Evolutionary conservation across 106 monocot species (phyloP).

Genomic region (Hemerocallis citrina): DNA sequence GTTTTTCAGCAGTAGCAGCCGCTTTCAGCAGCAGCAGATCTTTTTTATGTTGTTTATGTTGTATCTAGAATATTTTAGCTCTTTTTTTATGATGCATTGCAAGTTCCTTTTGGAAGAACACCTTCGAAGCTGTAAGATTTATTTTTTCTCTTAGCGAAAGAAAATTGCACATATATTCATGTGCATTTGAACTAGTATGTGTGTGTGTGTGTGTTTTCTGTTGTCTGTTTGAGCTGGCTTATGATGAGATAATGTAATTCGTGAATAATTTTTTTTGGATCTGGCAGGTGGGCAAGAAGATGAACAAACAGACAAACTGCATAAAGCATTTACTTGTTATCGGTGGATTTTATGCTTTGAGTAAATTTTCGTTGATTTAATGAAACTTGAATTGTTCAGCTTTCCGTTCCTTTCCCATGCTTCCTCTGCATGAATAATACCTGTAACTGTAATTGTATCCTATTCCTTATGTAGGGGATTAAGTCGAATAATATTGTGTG

Average conservation of each 20-base stretch:
- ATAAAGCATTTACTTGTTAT: background rate
- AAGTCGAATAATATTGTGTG: no score
- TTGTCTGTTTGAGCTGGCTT: background rate
- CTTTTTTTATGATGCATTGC: constrained; percentile 59
- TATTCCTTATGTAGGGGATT: no score
- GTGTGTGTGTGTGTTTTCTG: background rate
- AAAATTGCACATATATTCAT: background rate
- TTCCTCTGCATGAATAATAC: background rate
- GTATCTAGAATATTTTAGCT: no score
- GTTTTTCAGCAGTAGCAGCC: no score
- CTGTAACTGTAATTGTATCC: no score
- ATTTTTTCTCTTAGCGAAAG: background rate
- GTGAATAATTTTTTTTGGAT: background rate
- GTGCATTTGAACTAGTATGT: background rate
- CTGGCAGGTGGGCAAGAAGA: background rate
- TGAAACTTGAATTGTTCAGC: background rate
- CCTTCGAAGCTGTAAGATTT: constrained; percentile 26
- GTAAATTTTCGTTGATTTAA: background rate
- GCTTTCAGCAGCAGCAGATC: no score
- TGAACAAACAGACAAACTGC: background rate
- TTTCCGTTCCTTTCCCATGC: background rate
- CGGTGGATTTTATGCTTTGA: background rate
- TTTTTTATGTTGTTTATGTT: no score
- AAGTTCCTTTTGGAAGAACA: constrained; percentile 22
- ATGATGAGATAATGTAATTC: background rate